Evolutionary conservation across 2,329 filamentous ascomycete genomes (phyloP), one percentile per base, ranked within the genome.

Genomic region (Fonsecaea monophora): DNA sequence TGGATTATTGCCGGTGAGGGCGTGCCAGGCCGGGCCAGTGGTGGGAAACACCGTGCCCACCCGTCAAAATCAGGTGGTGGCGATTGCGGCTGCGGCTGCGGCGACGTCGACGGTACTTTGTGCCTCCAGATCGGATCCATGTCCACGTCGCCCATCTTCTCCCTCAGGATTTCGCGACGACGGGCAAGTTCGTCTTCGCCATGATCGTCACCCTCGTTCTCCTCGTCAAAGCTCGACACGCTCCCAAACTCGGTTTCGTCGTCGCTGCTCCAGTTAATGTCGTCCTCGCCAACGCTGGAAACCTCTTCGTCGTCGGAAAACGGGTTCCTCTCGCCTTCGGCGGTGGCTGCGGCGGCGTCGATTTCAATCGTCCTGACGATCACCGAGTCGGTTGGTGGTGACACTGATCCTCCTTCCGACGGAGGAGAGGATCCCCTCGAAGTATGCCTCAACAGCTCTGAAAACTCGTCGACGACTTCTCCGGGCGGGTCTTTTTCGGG

Each of bases 241-340:
- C 58, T 60, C 18, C 58, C 58, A 21, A 60, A 60, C 18, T 60
- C 58, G 21, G 58, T 60, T 45, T 60, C 58, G 15, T 53, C 58
- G 58, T 60, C 58, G 40, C 58, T 60, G 58, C 58, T 60, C 58
- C 58, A 60, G n/a, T 37, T 13, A 9, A 55, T 10, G 10, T 55
- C 53, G 25, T 55, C 53, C 25, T 55, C 32, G 13, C 55, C 56
- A 4, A 18, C 5, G 35, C 40, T 59, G 13, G 56, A 59, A 40
- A 18, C 37, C n/a, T 53, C 58, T 53, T 53, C 58, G 10, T 60
- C 34, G 34, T 60, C 58, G 8, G 58, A 37, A 32, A 60, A 60
- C 5, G 58, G 45, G 12, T 60, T 42, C 3, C 37, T n/a, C 15
- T 30, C 38, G 34, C 35, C 34, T 34, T 57, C 32, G 9, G 38